A percentile compares a stretch with the other conserved stretches of the same genome.
These are phyloP conservation scores for Ceratobasidium sp. DNA, from an alignment of 1,284 basidiomycete species.

Conservation along the genomic window DNA sequence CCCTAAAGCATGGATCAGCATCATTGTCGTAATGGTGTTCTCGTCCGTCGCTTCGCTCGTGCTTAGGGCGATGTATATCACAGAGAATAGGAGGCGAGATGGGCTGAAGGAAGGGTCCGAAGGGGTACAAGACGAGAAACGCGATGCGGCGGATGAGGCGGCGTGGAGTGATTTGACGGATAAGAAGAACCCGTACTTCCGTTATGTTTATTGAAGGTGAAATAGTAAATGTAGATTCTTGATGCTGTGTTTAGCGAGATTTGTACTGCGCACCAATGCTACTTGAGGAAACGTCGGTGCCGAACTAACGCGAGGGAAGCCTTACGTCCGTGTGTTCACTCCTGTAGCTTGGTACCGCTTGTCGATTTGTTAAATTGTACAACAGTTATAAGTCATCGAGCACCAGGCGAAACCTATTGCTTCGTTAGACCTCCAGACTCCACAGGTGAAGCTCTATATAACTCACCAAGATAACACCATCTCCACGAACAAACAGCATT, in stretches of 20 bases:
- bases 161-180: conserved; percentile 52
- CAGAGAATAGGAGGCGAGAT: conserved; percentile 57
- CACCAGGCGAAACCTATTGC: conserved; percentile 74
- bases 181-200: conserved; percentile 51
- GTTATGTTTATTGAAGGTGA: conserved; percentile 50
- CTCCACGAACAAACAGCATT: conserved; percentile 98
- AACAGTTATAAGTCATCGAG: conserved; percentile 50
- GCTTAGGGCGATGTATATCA: conserved; percentile 54
- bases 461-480: conserved; percentile 91
- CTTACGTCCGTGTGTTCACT: neutral
- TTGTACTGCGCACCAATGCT: neutral
- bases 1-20: conserved; percentile 62
- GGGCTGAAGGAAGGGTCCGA: conserved; percentile 2
- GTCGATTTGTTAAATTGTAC: conserved; percentile 35
- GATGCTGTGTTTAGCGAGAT: neutral
- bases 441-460: neutral
- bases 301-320: neutral
- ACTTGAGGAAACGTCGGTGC: neutral
- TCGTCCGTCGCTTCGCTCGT: conserved; percentile 54
- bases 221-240: conserved; percentile 49
- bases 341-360: conserved; percentile 52
- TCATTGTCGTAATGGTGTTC: conserved; percentile 59
- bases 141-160: conserved; percentile 31
- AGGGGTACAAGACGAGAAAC: conserved; percentile 49
- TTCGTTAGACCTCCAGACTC: conserved; percentile 46